Percentiles rank a stretch among this genome's conserved stretches.
Conservation (phyloP, 2,329 filamentous ascomycete genomes). For the Colletotrichum lentis region DNA sequence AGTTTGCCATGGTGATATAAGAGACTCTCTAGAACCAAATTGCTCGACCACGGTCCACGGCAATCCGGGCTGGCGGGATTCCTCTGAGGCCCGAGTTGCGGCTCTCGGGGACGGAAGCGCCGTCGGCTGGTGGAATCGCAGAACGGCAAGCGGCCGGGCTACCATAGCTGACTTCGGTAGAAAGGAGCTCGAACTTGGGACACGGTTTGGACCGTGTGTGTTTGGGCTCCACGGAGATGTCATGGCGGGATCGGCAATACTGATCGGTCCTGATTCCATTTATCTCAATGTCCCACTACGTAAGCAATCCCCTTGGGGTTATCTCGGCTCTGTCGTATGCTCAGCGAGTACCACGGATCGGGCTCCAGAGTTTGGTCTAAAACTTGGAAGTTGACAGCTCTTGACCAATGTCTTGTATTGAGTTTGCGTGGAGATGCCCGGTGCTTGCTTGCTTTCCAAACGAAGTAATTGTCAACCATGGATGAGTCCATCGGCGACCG, state of each 20-base stretch:
- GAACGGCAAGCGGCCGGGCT: neutral
- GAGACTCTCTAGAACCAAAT: conserved; percentile 5
- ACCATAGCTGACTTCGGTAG: neutral
- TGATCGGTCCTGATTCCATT: conserved; percentile 17
- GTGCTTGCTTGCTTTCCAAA: conserved; percentile 1
- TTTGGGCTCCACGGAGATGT: conserved; percentile 13
- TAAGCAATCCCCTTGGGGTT: conserved; percentile 5
- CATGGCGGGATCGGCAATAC: conserved; percentile 11
- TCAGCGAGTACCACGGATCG: neutral
- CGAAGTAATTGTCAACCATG: conserved; percentile 3
- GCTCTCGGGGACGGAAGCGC: conserved; percentile 17
- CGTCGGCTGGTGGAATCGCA: conserved; percentile 12
- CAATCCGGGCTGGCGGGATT: neutral
- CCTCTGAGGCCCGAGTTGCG: neutral
- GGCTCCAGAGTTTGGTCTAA: conserved; percentile 23
- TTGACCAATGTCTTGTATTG: neutral
- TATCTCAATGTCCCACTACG: conserved; percentile 9
- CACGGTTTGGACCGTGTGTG: conserved; percentile 1
- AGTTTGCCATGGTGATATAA: conserved; percentile 34
- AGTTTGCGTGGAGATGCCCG: conserved; percentile 2
- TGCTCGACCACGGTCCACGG: neutral
- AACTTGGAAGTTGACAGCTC: conserved; percentile 23
- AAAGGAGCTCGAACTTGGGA: conserved; percentile 11
- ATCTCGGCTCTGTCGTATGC: conserved; percentile 3
- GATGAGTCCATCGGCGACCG: conserved; percentile 5